Percentiles rank a stretch among this genome's conserved stretches.
Conservation (phyloP, 2,329 filamentous ascomycete genomes). For the Colletotrichum phormii region DNA sequence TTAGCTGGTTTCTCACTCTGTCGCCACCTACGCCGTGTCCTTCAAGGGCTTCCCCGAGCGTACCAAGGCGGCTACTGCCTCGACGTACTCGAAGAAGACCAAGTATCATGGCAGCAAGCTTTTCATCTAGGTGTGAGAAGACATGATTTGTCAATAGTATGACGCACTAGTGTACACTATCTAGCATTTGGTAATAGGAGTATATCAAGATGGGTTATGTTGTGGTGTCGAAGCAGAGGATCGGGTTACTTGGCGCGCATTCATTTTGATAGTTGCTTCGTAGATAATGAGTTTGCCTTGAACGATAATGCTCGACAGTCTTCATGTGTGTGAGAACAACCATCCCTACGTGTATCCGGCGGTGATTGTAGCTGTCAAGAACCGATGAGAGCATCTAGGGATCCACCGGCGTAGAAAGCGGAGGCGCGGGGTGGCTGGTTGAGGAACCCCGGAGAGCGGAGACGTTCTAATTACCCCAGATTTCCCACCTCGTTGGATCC, state of each 20-base stretch:
- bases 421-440: not conserved
- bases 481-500: not conserved
- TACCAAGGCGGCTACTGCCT: slow-evolving; percentile 43
- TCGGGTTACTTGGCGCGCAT: not conserved
- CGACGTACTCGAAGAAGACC: slow-evolving; percentile 47
- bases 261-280: not conserved
- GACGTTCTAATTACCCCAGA: slow-evolving; percentile 11
- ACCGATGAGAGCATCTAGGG: not conserved
- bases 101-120: slow-evolving; percentile 65
- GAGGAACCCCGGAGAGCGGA: not conserved
- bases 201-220: not conserved
- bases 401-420: not conserved
- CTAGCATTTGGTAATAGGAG: not conserved
- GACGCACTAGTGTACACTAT: not conserved
- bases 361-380: not conserved
- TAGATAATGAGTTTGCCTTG: not conserved
- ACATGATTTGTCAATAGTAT: not conserved
- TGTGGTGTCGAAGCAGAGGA: not conserved
- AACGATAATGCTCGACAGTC: not conserved
- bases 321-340: not conserved
- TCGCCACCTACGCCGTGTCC: slow-evolving; percentile 76
- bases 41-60: slow-evolving; percentile 75
- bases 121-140: slow-evolving; percentile 53
- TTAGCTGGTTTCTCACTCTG: slow-evolving; percentile 75
- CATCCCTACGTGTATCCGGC: not conserved